phyloP scores from a whole-genome alignment of 192 early-diverging fungal species.

The Spizellomyces punctatus region DNA sequence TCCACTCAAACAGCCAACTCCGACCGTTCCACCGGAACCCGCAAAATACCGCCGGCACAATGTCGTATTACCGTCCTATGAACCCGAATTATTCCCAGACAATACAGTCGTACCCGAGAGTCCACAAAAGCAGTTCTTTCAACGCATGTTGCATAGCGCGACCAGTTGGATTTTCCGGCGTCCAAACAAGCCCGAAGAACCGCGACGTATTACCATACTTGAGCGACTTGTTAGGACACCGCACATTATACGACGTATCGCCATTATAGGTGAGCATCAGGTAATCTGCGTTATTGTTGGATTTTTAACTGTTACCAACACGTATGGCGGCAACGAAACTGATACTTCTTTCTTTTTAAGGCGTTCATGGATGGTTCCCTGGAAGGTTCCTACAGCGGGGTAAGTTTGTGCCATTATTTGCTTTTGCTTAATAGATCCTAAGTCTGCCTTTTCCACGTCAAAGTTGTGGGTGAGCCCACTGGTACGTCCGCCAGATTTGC shows the following conservation, averaged over 20 bases:
- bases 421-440: not conserved
- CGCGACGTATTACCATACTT: slow-evolving; percentile 6
- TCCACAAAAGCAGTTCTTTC: slow-evolving; percentile 15
- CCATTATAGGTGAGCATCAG: slow-evolving; percentile 66
- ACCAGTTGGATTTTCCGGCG: slow-evolving; percentile 1
- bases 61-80: slow-evolving; percentile 42
- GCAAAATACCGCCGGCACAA: slow-evolving; percentile 26
- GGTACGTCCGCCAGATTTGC: slow-evolving; percentile 90
- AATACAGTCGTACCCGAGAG: slow-evolving; percentile 36
- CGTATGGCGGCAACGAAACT: not conserved
- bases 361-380: slow-evolving; percentile 91
- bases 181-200: slow-evolving; percentile 2
- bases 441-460: slow-evolving; percentile 50
- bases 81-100: slow-evolving; percentile 33
- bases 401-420: not conserved
- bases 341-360: slow-evolving; percentile 7
- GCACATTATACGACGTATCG: slow-evolving; percentile 58
- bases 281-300: slow-evolving; percentile 2
- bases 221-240: slow-evolving; percentile 34
- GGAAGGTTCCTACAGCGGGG: slow-evolving; percentile 53
- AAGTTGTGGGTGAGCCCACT: slow-evolving; percentile 88
- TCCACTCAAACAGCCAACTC: slow-evolving; percentile 7
- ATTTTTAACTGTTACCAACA: not conserved
- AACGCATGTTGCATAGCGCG: slow-evolving; percentile 20
- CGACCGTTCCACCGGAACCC: slow-evolving; percentile 4